Evolutionary conservation across 2,329 filamentous ascomycete species (phyloP).

Genomic region (Aspergillus latus): DNA sequence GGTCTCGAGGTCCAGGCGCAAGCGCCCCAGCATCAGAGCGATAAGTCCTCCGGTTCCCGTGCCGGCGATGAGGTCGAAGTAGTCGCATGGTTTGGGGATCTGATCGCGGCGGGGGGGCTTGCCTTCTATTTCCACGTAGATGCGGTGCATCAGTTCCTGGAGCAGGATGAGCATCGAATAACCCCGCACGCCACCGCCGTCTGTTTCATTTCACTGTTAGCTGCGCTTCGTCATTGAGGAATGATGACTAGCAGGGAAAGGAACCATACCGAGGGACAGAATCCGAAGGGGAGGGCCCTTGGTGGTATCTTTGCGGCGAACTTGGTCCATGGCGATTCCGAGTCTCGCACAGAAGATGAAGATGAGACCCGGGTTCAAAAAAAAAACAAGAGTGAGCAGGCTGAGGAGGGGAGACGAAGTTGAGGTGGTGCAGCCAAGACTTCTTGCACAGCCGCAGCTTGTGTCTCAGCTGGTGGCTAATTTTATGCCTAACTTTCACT

Average conservation of each 20-base stretch:
- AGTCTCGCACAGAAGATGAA: neutral
- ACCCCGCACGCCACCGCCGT: conserved; percentile 93
- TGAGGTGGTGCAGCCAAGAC: conserved; percentile 10
- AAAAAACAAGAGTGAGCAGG: neutral
- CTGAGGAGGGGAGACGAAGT: conserved; percentile 3
- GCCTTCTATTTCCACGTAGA: conserved; percentile 90
- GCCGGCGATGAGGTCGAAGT: conserved; percentile 95
- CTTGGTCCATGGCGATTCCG: conserved; percentile 8
- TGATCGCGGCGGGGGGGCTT: conserved; percentile 85
- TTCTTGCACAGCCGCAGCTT: conserved; percentile 12
- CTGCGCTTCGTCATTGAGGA: conserved; percentile 1
- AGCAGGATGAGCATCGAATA: conserved; percentile 98
- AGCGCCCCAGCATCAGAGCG: conserved; percentile 89
- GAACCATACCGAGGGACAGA: conserved; percentile 72
- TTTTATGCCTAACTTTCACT: conserved; percentile 8
- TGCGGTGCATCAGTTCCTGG: conserved; percentile 96
- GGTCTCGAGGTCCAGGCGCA: conserved; percentile 89
- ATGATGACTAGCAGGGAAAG: conserved; percentile 4
- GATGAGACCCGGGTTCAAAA: neutral
- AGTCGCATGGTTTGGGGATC: conserved; percentile 95
- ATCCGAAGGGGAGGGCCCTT: conserved; percentile 92
- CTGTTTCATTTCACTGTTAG: conserved; percentile 55
- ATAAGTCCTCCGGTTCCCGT: conserved; percentile 95
- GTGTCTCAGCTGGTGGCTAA: conserved; percentile 15
- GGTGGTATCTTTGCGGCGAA: conserved; percentile 89